phyloP scores from a whole-genome alignment of 805 yeast species.

The Wickerhamomyces bovis region DNA sequence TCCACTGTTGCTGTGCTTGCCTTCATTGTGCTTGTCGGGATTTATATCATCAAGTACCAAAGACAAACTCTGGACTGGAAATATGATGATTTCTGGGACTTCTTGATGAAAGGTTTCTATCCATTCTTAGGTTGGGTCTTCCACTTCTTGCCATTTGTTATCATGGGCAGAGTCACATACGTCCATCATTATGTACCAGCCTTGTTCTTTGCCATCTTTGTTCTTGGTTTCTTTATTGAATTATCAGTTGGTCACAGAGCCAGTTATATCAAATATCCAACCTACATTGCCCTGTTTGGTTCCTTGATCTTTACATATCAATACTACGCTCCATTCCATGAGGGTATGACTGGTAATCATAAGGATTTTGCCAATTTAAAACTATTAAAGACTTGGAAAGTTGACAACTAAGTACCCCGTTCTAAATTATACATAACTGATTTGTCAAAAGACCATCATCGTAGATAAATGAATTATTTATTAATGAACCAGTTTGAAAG shows the following conservation, averaged over 20 bases:
- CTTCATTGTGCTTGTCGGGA: constrained; percentile 37
- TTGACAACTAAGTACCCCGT: constrained; percentile 1
- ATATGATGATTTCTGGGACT: constrained; percentile 33
- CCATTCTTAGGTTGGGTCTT: constrained; percentile 90
- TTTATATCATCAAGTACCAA: constrained; percentile 53
- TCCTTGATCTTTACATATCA: constrained; percentile 52
- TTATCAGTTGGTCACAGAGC: constrained; percentile 18
- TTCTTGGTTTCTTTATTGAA: constrained; percentile 34
- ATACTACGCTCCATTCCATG: constrained; percentile 60
- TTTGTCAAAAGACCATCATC: background rate
- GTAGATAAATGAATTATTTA: background rate
- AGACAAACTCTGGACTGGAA: constrained; percentile 54
- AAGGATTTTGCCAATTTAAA: constrained; percentile 43
- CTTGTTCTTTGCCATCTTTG: constrained; percentile 84
- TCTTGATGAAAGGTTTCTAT: constrained; percentile 61
- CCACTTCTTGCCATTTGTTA: constrained; percentile 81
- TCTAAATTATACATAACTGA: background rate
- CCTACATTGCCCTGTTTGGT: constrained; percentile 43
- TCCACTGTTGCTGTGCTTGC: constrained; percentile 50
- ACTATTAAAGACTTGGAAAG: constrained; percentile 53
- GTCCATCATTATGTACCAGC: constrained; percentile 97
- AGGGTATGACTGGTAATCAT: constrained; percentile 69
- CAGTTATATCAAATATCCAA: constrained; percentile 21
- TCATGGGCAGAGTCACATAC: constrained; percentile 95
- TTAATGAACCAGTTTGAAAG: constrained; percentile 31